Evolutionary conservation across 768 basidiomycete species (phyloP).

Genomic region (Bullera alba): DNA sequence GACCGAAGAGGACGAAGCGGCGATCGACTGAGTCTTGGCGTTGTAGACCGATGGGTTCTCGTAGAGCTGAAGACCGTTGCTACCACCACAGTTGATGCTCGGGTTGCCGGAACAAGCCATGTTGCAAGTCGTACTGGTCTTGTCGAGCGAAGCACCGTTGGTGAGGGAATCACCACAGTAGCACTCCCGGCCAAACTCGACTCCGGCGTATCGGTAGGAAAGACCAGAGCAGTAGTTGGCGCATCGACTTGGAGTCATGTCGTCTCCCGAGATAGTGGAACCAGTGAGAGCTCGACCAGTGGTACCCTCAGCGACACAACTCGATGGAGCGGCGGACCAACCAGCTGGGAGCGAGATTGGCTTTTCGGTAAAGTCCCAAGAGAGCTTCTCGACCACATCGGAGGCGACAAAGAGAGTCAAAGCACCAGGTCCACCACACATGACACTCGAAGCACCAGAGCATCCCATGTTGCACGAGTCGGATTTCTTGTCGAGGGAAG

Average conservation of each 20-base stretch:
- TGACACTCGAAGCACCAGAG: neutral
- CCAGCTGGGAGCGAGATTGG: slow-evolving; percentile 9
- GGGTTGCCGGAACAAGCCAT: slow-evolving; percentile 31
- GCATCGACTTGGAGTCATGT: slow-evolving; percentile 39
- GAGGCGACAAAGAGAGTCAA: slow-evolving; percentile 32
- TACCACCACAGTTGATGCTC: slow-evolving; percentile 44
- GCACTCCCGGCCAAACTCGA: slow-evolving; percentile 41
- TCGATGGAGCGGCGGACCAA: slow-evolving; percentile 1
- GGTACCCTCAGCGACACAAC: slow-evolving; percentile 44
- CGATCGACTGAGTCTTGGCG: no score
- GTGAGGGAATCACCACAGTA: slow-evolving; percentile 41
- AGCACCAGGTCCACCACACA: slow-evolving; percentile 8
- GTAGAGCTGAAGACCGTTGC: slow-evolving; percentile 28
- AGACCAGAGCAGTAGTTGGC: slow-evolving; percentile 17
- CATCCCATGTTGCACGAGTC: neutral
- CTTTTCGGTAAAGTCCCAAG: no score
- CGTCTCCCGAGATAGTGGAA: slow-evolving; percentile 17
- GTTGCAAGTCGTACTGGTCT: slow-evolving; percentile 33
- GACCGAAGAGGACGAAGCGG: neutral
- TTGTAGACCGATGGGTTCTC: slow-evolving; percentile 23
- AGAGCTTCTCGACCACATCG: no score
- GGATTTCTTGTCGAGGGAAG: slow-evolving; percentile 3
- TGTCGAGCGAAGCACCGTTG: slow-evolving; percentile 30
- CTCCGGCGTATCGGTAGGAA: slow-evolving; percentile 35
- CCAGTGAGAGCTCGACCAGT: slow-evolving; percentile 38